Base-by-base conservation (phyloP, 1,139 yeast genomes). In the Protomyces inouyei region DNA sequence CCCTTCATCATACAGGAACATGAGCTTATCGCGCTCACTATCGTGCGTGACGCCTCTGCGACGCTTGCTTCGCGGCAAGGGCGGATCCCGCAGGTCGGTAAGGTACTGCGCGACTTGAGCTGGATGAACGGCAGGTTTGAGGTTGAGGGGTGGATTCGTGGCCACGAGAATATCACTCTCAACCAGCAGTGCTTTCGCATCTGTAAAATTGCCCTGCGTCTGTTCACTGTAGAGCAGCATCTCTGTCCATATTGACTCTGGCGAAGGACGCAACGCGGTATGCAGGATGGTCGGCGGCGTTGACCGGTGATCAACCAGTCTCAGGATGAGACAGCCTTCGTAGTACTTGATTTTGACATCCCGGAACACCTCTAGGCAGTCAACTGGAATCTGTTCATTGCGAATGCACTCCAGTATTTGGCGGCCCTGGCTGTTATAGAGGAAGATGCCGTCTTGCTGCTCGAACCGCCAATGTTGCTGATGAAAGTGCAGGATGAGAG, bases 391-490 rank as follows among this genome's bases (percentile, higher is more conserved):
- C 21, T 56, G 59, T 38, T 66, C 68, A 52, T 59, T 65, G 23
- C 68, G 52, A 52, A 66, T 60, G 40, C 48, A 54, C 40, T 66
- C 67, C 21, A 66, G 56, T 21, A 66, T 66, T 25, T 59, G 54
- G n/a, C 59, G 66, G 36, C 63, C 64, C 10, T 68, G 68, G 4
- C 65, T 55, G 35, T 65, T 66, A 45, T 64, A 66, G 16, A 59
- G 54, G 55, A 66, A 66, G 9, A 61, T 63, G 46, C 68, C 67
- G 35, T 66, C 68, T 55, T 66, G 68, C 28, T 66, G 67, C 43
- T 64, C 68, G 56, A 66, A 66, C 23, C 67, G 64, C 61, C 66
- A 66, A 46, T 66, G 67, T 52, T 55, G 55, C 36, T 55, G 54
- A 51, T 66, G 61, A 46, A 66, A 56, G 60, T 66, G 68, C 21